Evolutionary conservation across 2,329 filamentous ascomycete genomes (phyloP), one percentile per base, ranked within the genome.

Genomic region (Exophiala alcalophila): DNA sequence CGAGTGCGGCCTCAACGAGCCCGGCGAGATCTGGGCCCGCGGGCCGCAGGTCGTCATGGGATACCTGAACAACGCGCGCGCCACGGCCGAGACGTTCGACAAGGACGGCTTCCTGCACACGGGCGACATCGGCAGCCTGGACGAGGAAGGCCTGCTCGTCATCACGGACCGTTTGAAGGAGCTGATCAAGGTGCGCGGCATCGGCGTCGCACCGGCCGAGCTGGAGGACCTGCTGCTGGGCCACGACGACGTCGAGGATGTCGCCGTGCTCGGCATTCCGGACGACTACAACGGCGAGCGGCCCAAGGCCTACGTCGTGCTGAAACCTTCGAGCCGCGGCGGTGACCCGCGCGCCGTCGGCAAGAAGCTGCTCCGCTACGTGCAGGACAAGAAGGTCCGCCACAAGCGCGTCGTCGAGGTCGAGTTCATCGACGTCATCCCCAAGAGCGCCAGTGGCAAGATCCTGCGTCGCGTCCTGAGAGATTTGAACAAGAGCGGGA

Each of bases 11-110:
- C 56, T 76, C 3, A 70, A 70, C 28, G 68, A 81, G 55, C 65
- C 72, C 0, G 77, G 76, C 8, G 77, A 80, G 57, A 66, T 80
- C 1, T 85, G 86, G 72, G 72, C 92, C 39, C 81, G 81, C 44
- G 88, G 88, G 0, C 86, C 87, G 0, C 92, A 92, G 49, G 70
- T 91, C 15, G 90, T 90, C 66, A 72, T 77, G 54, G 88, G 86
- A 1, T 94, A 91, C 59, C 73, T 83, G 55, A 86, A 88, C 57
- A 84, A 85, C 44, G 76, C 80, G 0, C 77, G 83, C 49, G 78
- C 82, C 2, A 88, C 86, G 2, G 71, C 69, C 2, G 81, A 86
- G 31, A 81, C 84, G 0, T 80, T 92, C 49, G 85, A 84, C 2
- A 54, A 69, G 0, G 69, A 74, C 1, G 73, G 73, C 1, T 79